Base-by-base conservation (phyloP, 2,329 filamentous ascomycete species). In the Capronia americana region DNA sequence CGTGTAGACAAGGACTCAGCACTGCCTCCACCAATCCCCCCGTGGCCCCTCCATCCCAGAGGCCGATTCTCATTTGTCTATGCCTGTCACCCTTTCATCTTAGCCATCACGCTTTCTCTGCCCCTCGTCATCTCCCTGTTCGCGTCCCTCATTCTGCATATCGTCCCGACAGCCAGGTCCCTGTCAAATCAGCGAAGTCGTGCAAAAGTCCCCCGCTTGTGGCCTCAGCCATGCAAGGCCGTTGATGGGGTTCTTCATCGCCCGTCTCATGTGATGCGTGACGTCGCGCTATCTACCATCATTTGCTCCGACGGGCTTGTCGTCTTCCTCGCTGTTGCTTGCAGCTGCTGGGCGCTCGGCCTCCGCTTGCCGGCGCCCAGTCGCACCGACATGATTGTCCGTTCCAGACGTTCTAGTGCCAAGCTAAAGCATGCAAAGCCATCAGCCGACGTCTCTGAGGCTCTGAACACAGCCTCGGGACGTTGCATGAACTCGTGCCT, bases 21-120 rank as follows among this genome's bases (percentile, higher is more conserved):
- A 64, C 61, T 44, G 61, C 61, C 61, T 58, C 32, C 12, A 58
- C 54, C 23, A 63, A 54, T 55, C 46, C 50, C 59, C 38, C 38
- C 38, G 4, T 2, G 14, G 38, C 38, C 38, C 23, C 38, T 56
- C 41, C 17, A 12, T 30, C 41, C 30, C 41, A 51, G 30, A 20
- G 44, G 11, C 28, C n/a, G 14, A 2, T 14, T 34, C 44, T 50
- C 57, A 60, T 60, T 60, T 48, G 57, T 48, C 41, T 17, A 11
- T 60, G 57, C 17, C 26, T 26, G 28, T 44, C 11, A 30, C 57
- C 44, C 44, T 60, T 51, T 60, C n/a, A 51, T 60, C 44, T 59
- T 48, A 59, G 24, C 41, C 24, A 30, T 55, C 28, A 55, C 24
- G 28, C 24, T 34, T 55, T 14, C 28, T 30, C 53, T 55, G n/a